Base-by-base conservation (phyloP, 2,329 filamentous ascomycete genomes). In the Nemania diffusa region DNA sequence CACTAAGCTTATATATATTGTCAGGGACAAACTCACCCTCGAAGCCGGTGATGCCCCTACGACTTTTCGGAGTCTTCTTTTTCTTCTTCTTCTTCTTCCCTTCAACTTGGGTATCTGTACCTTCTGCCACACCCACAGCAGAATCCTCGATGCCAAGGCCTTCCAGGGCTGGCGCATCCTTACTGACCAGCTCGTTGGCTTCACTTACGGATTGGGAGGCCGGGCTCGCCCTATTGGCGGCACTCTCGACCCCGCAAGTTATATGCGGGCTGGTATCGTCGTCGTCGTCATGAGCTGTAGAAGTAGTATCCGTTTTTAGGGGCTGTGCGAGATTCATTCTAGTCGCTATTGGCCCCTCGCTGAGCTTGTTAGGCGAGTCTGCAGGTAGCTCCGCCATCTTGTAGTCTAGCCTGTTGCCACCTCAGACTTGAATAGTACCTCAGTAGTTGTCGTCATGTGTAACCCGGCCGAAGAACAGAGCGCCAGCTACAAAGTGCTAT, bases 11-110 rank as follows among this genome's bases (percentile, higher is more conserved):
- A 24, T 40, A 11, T 20, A 32, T 37, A n/a, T 17, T 26, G 11
- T 17, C 27, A 15, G 6, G n/a, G 24, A 50, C 46, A 42, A 20
- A 75, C 73, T 56, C 72, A 86, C 88, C 87, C 79, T 94, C 92
- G 65, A 94, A 94, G 0, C 92, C 92, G 5, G 88, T 91, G 6
- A 84, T 83, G 50, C 79, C 80, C 71, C 81, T 83, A 56, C 79
- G 76, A 0, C 80, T 82, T 22, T 64, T 69, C 0, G 57, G 50
- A 27, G 20, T 11, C 32, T 37, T 59, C 52, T 61, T 66, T 11
- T 34, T 69, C 61, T 52, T 64, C 24, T 57, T 62, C 13, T 57
- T 62, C 52, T 61, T 64, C 46, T 63, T 68, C 27, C 11, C 52
- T 11, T 53, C 29, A n/a, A 1, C 24, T 26, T 58, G 56, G n/a